Conservation (phyloP, 1,284 basidiomycete genomes). For the Trichosporon faecale region DNA sequence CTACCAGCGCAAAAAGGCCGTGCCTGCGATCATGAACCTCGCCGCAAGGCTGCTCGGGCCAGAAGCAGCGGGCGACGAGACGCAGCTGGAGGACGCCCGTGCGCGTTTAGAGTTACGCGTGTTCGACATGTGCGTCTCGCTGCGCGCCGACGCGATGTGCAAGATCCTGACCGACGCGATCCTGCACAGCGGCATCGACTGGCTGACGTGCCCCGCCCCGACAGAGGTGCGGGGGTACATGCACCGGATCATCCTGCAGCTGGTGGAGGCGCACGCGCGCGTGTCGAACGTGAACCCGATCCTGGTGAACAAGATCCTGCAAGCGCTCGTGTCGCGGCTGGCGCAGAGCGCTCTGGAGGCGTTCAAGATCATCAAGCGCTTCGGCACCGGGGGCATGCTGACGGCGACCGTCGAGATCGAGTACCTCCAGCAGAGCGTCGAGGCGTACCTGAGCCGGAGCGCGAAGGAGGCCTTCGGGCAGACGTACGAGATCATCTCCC, state of each 20-base stretch:
- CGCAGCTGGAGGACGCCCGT: constrained; percentile 63
- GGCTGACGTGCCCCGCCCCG: constrained; percentile 85
- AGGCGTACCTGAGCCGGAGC: constrained; percentile 72
- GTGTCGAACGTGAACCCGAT: constrained; percentile 73
- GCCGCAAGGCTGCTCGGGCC: constrained; percentile 74
- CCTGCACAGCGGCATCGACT: constrained; percentile 80
- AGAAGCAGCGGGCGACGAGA: constrained; percentile 74
- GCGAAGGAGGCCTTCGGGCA: constrained; percentile 81
- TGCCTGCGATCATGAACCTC: constrained; percentile 77
- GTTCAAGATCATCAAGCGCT: constrained; percentile 80
- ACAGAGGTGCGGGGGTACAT: constrained; percentile 92
- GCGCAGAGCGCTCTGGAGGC: constrained; percentile 75
- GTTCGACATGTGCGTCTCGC: constrained; percentile 80
- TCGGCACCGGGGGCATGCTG: constrained; percentile 98
- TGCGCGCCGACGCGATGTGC: constrained; percentile 67
- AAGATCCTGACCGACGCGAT: constrained; percentile 67
- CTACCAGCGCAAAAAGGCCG: constrained; percentile 65
- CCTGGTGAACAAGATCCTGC: constrained; percentile 77
- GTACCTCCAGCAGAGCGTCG: constrained; percentile 92
- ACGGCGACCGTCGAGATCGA: constrained; percentile 98
- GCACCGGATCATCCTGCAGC: constrained; percentile 79
- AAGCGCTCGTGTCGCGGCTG: constrained; percentile 75
- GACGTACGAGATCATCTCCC: constrained; percentile 89
- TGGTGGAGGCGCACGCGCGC: constrained; percentile 91
- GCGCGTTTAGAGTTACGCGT: constrained; percentile 79